Conservation (phyloP, 768 basidiomycete genomes). For the Pisolithus orientalis region DNA sequence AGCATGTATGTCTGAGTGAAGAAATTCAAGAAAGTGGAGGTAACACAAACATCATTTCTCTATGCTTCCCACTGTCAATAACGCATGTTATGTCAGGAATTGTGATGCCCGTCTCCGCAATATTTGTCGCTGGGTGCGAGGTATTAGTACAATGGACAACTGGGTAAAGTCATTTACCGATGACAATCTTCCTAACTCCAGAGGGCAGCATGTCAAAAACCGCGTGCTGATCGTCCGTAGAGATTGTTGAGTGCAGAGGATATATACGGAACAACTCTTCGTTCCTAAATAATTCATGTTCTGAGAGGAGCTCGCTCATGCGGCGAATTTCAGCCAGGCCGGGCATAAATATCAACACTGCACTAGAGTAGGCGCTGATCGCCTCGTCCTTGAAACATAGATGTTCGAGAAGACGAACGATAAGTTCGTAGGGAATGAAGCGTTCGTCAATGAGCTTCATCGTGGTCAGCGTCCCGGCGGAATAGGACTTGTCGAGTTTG, state of each 20-base stretch:
- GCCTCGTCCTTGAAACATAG: constrained; percentile 65
- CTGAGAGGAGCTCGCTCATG: constrained; percentile 71
- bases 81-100: constrained; percentile 98
- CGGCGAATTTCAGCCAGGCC: constrained; percentile 91
- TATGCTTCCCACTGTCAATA: constrained; percentile 89
- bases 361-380: constrained; percentile 58
- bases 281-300: constrained; percentile 68
- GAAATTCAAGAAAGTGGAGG: neutral
- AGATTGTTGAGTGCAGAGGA: constrained; percentile 89
- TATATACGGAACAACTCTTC: constrained; percentile 63
- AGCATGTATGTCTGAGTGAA: neutral
- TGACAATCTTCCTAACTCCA: constrained; percentile 87
- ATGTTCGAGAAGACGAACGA: constrained; percentile 73
- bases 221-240: constrained; percentile 83
- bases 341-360: constrained; percentile 89
- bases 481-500: constrained; percentile 77
- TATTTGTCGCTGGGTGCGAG: constrained; percentile 65
- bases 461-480: constrained; percentile 62
- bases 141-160: constrained; percentile 1
- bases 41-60: constrained; percentile 76
- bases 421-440: constrained; percentile 86
- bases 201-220: constrained; percentile 85
- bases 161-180: constrained; percentile 49
- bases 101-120: constrained; percentile 96
- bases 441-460: constrained; percentile 85